These are phyloP conservation scores for Wallacemonas collosoma DNA, from an alignment of 208 protist genomes.

Conservation along the genomic window DNA sequence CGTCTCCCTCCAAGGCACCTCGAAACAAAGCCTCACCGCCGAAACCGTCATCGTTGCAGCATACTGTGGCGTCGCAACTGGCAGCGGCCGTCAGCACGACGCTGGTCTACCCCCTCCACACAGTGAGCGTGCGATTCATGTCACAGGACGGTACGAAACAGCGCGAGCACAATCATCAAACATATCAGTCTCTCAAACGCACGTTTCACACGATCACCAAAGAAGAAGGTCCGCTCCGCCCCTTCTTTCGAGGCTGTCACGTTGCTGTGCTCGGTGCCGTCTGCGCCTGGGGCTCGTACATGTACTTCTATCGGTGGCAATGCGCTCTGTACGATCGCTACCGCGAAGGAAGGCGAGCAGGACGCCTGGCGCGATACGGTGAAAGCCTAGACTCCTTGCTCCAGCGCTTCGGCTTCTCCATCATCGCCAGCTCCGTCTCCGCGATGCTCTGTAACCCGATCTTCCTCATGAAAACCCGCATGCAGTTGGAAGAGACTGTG, in stretches of 20 bases:
- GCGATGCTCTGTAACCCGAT: constrained; percentile 83
- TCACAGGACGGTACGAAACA: constrained; percentile 62
- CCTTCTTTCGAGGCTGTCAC: constrained; percentile 60
- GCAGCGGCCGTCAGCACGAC: constrained; percentile 46
- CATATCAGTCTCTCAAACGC: constrained; percentile 34
- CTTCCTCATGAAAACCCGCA: constrained; percentile 90
- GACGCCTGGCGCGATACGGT: background rate
- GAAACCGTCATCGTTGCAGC: constrained; percentile 33
- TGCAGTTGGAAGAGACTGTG: constrained; percentile 75
- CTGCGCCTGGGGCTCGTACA: constrained; percentile 72
- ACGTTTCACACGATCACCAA: constrained; percentile 36
- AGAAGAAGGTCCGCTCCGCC: constrained; percentile 48
- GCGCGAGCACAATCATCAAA: constrained; percentile 63
- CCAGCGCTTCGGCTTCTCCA: constrained; percentile 55
- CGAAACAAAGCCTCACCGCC: background rate
- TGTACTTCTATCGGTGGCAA: constrained; percentile 82
- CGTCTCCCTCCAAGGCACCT: background rate
- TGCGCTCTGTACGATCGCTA: constrained; percentile 25
- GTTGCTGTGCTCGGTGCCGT: constrained; percentile 57
- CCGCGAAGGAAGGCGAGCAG: constrained; percentile 3
- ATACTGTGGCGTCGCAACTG: constrained; percentile 49
- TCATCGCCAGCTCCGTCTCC: constrained; percentile 58
- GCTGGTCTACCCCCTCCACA: constrained; percentile 77
- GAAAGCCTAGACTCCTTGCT: constrained; percentile 37
- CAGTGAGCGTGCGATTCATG: constrained; percentile 82